These are phyloP conservation scores for Viola odorata DNA, from an alignment of 345 rosid species.

Conservation along the genomic window DNA sequence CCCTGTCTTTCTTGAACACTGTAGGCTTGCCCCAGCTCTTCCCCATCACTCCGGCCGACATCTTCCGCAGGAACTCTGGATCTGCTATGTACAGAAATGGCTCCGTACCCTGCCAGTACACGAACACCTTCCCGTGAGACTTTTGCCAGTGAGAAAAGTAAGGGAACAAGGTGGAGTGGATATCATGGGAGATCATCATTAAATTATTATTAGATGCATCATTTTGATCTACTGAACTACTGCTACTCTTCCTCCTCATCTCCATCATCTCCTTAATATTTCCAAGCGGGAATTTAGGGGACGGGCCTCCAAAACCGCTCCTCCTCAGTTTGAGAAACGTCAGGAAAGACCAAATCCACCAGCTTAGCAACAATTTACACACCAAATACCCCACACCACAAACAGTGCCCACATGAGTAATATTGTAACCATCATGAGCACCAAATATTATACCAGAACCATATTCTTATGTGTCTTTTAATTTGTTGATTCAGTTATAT, in stretches of 20 bases:
- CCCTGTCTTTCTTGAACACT: slow-evolving; percentile 74
- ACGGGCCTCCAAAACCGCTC: slow-evolving; percentile 72
- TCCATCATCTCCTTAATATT: slow-evolving; percentile 63
- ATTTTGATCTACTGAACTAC: slow-evolving; percentile 9
- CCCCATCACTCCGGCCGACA: slow-evolving; percentile 78
- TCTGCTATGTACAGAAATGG: slow-evolving; percentile 90
- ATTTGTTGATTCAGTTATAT: no score
- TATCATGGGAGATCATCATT: slow-evolving; percentile 51
- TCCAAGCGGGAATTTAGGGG: slow-evolving; percentile 76
- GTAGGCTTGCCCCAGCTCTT: slow-evolving; percentile 93
- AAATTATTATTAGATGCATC: no score
- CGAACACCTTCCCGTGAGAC: slow-evolving; percentile 76
- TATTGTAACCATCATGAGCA: no score
- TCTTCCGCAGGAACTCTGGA: slow-evolving; percentile 67
- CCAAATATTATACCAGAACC: no score
- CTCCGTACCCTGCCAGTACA: slow-evolving; percentile 91
- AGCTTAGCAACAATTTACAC: slow-evolving; percentile 36
- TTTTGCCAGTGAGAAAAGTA: slow-evolving; percentile 78
- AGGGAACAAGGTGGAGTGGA: slow-evolving; percentile 74
- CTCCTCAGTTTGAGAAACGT: slow-evolving; percentile 47
- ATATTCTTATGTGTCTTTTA: no score
- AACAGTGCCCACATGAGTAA: no score
- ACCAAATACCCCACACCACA: no score
- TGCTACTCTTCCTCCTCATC: background rate
- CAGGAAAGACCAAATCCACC: slow-evolving; percentile 55